Evolutionary conservation across 1,284 basidiomycete genomes (phyloP), one percentile per base, ranked within the genome.

Genomic region (Ustilago shanxiensis): DNA sequence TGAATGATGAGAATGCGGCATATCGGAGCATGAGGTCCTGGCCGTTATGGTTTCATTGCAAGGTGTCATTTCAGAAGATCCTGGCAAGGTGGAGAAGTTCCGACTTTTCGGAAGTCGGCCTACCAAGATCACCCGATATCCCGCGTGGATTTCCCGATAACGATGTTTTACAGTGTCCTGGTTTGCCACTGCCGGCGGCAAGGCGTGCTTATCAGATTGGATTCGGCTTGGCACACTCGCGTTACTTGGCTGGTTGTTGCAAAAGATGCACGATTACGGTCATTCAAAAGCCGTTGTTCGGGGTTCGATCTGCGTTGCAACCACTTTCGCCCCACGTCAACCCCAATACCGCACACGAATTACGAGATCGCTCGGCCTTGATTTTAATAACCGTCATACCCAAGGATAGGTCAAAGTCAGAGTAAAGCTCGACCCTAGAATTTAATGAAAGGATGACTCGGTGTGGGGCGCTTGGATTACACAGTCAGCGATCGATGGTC

Each of bases 1-100:
- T 11, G 94, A 96, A 87, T 98, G 96, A 85, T 95, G 94, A 2
- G 83, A 84, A 61, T 85, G 82, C 75, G 93, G 93, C 94, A 95
- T 95, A 3, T 13, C 26, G 20, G 20, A 22, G 10, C 20, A 8
- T 9, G 44, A 10, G 50, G 20, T 53, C n/a, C n/a, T n/a, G n/a
- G n/a, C n/a, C n/a, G n/a, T n/a, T n/a, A n/a, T n/a, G n/a, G 9
- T 20, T 6, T 33, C 31, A 24, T 13, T 35, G 22, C 47, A 13
- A 14, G 14, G 26, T 20, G 18, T 33, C 50, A 44, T n/a, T 33
- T 52, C 29, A 33, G 50, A 24, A 54, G 33, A 29, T 33, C 31
- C 16, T 24, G 20, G 20, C 31, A 26, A 54, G 39, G 52, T 56
- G 54, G 54, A 56, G 56, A 47, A 49, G 44, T 49, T 31, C 35